Evolutionary conservation across 2,329 filamentous ascomycete species (phyloP).

Genomic region (Xylariaceae sp.): DNA sequence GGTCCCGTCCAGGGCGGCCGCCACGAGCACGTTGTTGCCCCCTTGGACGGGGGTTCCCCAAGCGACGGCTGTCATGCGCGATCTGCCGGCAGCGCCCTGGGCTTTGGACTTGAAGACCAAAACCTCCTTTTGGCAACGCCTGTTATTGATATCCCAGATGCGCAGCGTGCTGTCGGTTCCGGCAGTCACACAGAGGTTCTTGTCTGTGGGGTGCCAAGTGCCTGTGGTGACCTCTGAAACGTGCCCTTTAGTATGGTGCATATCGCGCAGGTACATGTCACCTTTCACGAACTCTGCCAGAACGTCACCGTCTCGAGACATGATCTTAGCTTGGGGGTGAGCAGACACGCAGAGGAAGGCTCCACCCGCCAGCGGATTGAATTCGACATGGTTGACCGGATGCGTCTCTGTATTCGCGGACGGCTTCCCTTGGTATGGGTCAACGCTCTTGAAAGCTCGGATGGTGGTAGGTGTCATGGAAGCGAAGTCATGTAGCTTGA

Average conservation of each 20-base stretch:
- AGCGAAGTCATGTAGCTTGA: constrained; percentile 92
- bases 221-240: constrained; percentile 85
- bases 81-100: constrained; percentile 81
- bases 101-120: constrained; percentile 92
- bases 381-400: constrained; percentile 76
- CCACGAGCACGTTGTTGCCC: constrained; percentile 70
- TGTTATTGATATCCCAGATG: constrained; percentile 95
- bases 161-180: constrained; percentile 91
- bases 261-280: constrained; percentile 95
- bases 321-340: constrained; percentile 80
- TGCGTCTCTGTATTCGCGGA: constrained; percentile 73
- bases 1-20: constrained; percentile 80
- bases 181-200: constrained; percentile 79
- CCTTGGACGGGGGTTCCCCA: constrained; percentile 76
- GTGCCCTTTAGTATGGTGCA: constrained; percentile 96
- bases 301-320: constrained; percentile 81
- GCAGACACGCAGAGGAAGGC: constrained; percentile 83
- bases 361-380: constrained; percentile 73
- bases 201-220: constrained; percentile 83
- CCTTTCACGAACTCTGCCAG: constrained; percentile 89
- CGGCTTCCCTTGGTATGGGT: constrained; percentile 72
- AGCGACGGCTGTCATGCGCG: constrained; percentile 85
- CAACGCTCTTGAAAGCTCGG: constrained; percentile 85
- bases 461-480: constrained; percentile 94
- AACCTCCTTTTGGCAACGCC: constrained; percentile 82